Conservation (phyloP, 148 eudicot species). For the Chenopodium quinoa region DNA sequence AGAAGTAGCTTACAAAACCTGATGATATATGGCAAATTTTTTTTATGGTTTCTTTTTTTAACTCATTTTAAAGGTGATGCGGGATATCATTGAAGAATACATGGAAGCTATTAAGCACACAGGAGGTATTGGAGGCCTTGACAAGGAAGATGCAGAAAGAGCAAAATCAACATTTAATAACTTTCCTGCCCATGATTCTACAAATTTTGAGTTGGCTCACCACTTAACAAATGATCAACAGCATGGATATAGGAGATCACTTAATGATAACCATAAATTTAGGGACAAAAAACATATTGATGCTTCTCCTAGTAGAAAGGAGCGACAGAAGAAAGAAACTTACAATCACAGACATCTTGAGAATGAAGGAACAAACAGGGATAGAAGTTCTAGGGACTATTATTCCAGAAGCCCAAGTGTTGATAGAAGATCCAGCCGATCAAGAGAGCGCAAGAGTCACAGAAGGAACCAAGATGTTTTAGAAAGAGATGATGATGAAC, state of each 20-base stretch:
- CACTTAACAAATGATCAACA: constrained; percentile 24
- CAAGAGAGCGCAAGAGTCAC: constrained; percentile 43
- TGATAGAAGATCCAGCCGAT: constrained; percentile 31
- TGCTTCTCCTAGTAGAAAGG: constrained; percentile 24
- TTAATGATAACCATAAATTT: constrained; percentile 24
- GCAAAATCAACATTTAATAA: constrained; percentile 32
- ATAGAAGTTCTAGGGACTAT: constrained; percentile 33
- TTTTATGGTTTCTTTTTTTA: too few species aligned
- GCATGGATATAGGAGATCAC: constrained; percentile 28
- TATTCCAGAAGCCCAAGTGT: constrained; percentile 41
- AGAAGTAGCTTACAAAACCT: neutral
- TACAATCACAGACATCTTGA: constrained; percentile 33
- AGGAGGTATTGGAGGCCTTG: constrained; percentile 55
- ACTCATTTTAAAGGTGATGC: constrained; percentile 51
- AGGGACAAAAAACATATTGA: constrained; percentile 20
- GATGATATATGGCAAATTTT: too few species aligned
- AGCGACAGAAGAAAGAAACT: constrained; percentile 30
- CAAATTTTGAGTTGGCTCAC: constrained; percentile 26
- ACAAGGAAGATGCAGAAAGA: constrained; percentile 37
- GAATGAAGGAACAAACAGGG: constrained; percentile 29
- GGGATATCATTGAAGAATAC: constrained; percentile 86
- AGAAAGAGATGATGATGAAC: constrained; percentile 27
- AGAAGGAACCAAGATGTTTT: constrained; percentile 38
- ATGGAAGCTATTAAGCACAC: constrained; percentile 75
- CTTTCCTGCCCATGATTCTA: constrained; percentile 25